Conservation (phyloP, 2,329 filamentous ascomycete species). For the Pseudogymnoascus sp. region DNA sequence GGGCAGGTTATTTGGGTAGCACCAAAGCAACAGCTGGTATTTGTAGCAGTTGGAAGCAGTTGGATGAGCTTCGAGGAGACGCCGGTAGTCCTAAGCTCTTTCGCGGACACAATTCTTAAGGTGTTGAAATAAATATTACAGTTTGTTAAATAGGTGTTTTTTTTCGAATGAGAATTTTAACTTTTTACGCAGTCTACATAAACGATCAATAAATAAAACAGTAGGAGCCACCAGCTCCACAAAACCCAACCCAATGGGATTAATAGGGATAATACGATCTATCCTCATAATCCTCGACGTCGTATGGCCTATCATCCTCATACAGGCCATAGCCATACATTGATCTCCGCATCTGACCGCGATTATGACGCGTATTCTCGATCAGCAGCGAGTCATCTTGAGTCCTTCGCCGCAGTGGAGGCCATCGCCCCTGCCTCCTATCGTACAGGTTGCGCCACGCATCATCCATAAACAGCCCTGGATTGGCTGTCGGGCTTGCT, state of each 20-base stretch:
- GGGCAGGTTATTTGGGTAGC: conserved; percentile 1
- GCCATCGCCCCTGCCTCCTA: not conserved
- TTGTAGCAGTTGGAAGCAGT: not conserved
- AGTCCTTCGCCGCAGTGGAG: not conserved
- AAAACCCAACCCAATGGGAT: not conserved
- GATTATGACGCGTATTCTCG: not conserved
- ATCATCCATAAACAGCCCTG: not conserved
- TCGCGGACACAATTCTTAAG: not conserved
- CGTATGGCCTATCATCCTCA: not conserved
- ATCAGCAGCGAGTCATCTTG: not conserved
- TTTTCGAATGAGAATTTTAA: not conserved
- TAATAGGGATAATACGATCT: not conserved
- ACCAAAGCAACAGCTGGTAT: not conserved
- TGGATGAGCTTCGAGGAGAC: not conserved
- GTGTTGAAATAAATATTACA: not conserved
- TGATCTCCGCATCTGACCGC: not conserved
- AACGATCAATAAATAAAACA: not conserved
- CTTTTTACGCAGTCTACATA: not conserved
- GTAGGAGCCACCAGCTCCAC: not conserved
- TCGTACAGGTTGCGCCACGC: not conserved
- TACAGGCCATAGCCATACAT: not conserved
- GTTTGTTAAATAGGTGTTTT: not conserved
- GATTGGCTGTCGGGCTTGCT: not conserved
- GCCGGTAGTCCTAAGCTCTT: not conserved
- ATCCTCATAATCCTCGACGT: not conserved